Percentiles rank a stretch among this genome's conserved stretches.
phyloP scores from a whole-genome alignment of 1,139 yeast species.

The Geotrichum siamense region DNA sequence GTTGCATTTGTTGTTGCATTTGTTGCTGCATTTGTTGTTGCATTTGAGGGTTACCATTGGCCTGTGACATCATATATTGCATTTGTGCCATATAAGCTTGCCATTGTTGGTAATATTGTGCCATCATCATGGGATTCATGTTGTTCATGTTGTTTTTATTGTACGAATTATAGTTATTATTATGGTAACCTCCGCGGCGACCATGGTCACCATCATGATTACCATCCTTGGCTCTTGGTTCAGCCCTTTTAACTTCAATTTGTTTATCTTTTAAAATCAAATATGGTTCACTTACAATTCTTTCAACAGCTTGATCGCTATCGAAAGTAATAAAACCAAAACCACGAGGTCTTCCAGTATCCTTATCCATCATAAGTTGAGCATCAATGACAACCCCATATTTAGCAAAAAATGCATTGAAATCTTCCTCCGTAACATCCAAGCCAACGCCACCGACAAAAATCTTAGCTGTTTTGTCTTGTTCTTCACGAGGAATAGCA shows the following conservation, averaged over 20 bases:
- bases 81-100: conserved; percentile 51
- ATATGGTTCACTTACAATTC: conserved; percentile 77
- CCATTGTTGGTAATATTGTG: conserved; percentile 82
- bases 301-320: conserved; percentile 90
- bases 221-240: conserved; percentile 50
- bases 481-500: conserved; percentile 97
- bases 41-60: conserved; percentile 36
- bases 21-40: conserved; percentile 40
- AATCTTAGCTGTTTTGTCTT: conserved; percentile 93
- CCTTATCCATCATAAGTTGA: conserved; percentile 95
- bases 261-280: conserved; percentile 80
- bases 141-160: conserved; percentile 31
- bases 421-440: conserved; percentile 88
- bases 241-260: conserved; percentile 97
- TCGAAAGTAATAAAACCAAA: conserved; percentile 97
- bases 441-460: conserved; percentile 98
- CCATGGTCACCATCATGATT: conserved; percentile 22
- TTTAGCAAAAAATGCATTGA: conserved; percentile 77
- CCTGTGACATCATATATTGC: conserved; percentile 35
- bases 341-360: conserved; percentile 95
- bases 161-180: conserved; percentile 15
- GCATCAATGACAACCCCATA: conserved; percentile 95
- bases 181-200: conserved; percentile 16
- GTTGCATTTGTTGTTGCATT: conserved; percentile 25
- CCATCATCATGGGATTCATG: conserved; percentile 78